Conservation (phyloP, 2,329 filamentous ascomycete genomes). For the Exserohilum rostratum region DNA sequence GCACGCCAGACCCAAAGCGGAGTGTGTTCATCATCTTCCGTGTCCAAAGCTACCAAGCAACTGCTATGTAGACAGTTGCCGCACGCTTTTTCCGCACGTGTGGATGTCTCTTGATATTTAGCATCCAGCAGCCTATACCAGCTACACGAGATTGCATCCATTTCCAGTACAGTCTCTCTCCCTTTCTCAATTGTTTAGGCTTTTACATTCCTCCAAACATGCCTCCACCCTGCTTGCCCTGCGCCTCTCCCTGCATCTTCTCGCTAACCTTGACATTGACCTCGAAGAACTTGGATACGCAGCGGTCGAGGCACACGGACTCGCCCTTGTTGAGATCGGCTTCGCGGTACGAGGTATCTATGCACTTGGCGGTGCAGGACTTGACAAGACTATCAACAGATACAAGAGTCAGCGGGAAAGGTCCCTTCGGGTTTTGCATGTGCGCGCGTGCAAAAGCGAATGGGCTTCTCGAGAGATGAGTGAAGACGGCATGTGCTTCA, state of each 20-base stretch:
- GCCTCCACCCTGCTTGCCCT: constrained; percentile 56
- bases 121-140: background rate
- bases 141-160: background rate
- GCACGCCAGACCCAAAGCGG: constrained; percentile 1
- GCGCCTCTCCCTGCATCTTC: constrained; percentile 89
- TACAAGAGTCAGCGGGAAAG: background rate
- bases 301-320: constrained; percentile 96
- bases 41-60: background rate
- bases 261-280: constrained; percentile 97
- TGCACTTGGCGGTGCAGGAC: constrained; percentile 92
- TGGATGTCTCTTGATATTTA: background rate
- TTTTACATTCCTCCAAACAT: constrained; percentile 40
- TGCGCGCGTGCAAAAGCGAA: no score
- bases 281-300: constrained; percentile 97
- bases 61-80: background rate
- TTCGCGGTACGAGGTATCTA: constrained; percentile 92
- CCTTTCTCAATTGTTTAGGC: background rate
- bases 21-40: background rate
- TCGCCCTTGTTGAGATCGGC: constrained; percentile 98
- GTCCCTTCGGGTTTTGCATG: no score
- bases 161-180: background rate
- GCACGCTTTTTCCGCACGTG: background rate
- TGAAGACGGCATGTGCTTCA: no score
- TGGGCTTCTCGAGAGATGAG: no score
- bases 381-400: constrained; percentile 70